phyloP scores from a whole-genome alignment of 1,284 basidiomycete species.

The Ustilago curta region DNA sequence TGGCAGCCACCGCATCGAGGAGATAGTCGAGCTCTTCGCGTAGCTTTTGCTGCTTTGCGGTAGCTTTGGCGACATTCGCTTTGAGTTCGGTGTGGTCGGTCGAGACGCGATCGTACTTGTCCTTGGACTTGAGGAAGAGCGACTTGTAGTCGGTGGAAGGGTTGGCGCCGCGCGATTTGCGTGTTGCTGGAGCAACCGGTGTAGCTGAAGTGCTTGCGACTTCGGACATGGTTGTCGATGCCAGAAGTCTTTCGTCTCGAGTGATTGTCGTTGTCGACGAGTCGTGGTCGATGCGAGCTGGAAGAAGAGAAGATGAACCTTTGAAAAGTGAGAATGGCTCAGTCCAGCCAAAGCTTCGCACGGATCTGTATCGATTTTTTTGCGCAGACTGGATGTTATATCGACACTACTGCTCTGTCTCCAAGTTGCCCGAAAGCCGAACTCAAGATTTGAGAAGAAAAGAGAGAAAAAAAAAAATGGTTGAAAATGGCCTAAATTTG shows the following conservation, averaged over 20 bases:
- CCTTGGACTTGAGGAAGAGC: slow-evolving; percentile 54
- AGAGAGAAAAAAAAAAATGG: slow-evolving; percentile 8
- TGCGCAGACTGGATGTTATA: slow-evolving; percentile 15
- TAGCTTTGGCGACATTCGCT: slow-evolving; percentile 29
- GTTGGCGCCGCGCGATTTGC: slow-evolving; percentile 45
- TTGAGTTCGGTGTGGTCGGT: slow-evolving; percentile 46
- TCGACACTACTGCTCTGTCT: not conserved
- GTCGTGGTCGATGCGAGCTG: not conserved
- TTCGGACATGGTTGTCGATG: slow-evolving; percentile 30
- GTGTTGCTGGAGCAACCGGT: slow-evolving; percentile 3
- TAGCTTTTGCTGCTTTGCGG: slow-evolving; percentile 47
- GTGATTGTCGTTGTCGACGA: not conserved
- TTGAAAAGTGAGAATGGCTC: not conserved
- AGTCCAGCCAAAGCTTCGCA: slow-evolving; percentile 9
- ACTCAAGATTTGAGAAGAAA: not conserved
- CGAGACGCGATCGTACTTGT: slow-evolving; percentile 54
- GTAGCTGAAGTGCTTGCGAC: slow-evolving; percentile 14
- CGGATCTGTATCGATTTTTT: slow-evolving; percentile 25
- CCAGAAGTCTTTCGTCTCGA: too few species aligned
- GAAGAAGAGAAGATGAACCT: slow-evolving; percentile 7
- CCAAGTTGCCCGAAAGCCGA: slow-evolving; percentile 7
- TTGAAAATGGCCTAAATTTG: slow-evolving; percentile 19
- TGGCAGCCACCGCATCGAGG: slow-evolving; percentile 39
- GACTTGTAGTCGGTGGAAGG: slow-evolving; percentile 50
- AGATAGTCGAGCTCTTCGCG: slow-evolving; percentile 53